Conservation (phyloP, 768 basidiomycete genomes). For the Rhodotorula toruloides region DNA sequence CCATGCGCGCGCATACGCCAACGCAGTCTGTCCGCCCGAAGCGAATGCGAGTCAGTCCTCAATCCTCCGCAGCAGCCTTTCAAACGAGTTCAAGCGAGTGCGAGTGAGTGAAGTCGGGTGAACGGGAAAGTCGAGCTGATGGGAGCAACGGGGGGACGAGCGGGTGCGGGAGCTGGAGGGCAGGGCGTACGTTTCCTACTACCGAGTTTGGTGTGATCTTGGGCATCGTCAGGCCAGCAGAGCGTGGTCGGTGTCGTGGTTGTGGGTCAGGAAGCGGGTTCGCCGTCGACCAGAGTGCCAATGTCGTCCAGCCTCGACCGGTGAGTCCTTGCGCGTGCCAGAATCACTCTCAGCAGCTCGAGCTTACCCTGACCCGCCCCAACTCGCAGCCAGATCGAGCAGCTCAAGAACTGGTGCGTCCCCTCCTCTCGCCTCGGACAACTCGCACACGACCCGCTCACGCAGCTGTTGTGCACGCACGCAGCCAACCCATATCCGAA, state of each 20-base stretch:
- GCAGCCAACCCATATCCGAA: conserved; percentile 84
- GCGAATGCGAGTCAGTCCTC: background rate
- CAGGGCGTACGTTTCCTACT: conserved; percentile 22
- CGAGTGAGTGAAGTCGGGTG: background rate
- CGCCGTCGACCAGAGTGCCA: background rate
- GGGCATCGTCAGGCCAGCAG: conserved; percentile 9
- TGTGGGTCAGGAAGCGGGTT: background rate
- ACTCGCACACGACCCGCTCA: background rate
- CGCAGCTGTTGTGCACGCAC: background rate
- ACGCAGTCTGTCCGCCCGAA: conserved; percentile 64
- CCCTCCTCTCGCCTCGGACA: background rate
- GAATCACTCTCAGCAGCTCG: rapidly evolving
- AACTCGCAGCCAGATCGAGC: conserved; percentile 82
- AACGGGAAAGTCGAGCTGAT: background rate
- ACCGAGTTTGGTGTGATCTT: conserved; percentile 10
- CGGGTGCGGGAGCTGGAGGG: background rate
- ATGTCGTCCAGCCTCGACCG: conserved; percentile 33
- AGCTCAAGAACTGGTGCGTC: conserved; percentile 63
- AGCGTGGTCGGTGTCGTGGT: background rate
- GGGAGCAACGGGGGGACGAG: too few species aligned
- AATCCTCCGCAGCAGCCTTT: background rate
- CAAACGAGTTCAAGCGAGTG: background rate
- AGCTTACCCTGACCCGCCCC: background rate
- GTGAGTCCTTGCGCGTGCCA: background rate
- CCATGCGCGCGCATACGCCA: conserved; percentile 94